A percentile compares a stretch with the other conserved stretches of the same genome.
These are phyloP conservation scores for Thalassia testudinum DNA, from an alignment of 116 monocot species.

Conservation along the genomic window DNA sequence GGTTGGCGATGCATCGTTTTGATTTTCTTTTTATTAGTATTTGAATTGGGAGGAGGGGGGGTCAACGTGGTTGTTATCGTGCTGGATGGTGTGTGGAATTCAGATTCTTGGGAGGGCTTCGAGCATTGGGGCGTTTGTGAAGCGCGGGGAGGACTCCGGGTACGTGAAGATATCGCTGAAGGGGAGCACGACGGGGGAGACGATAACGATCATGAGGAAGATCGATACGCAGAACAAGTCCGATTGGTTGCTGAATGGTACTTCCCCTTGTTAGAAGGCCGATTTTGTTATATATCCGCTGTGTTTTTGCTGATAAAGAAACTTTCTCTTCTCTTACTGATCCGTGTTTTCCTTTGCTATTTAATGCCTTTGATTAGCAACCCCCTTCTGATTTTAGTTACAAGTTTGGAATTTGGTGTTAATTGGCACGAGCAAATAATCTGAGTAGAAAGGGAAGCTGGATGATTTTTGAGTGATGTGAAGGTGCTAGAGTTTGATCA, in stretches of 20 bases:
- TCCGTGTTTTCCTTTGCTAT: background rate
- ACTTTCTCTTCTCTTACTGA: background rate
- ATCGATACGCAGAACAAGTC: constrained; percentile 76
- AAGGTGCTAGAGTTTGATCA: too few relatives aligned
- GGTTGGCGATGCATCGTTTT: constrained; percentile 12
- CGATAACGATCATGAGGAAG: constrained; percentile 48
- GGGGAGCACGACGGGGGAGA: constrained; percentile 29
- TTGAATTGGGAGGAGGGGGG: too few relatives aligned
- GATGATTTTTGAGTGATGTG: too few relatives aligned
- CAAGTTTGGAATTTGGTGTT: background rate
- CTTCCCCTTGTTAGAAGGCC: background rate
- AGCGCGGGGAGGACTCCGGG: constrained; percentile 75
- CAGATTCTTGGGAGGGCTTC: constrained; percentile 96
- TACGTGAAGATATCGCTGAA: constrained; percentile 56
- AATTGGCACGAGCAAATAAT: too few relatives aligned
- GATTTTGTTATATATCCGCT: background rate
- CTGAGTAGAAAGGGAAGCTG: too few relatives aligned
- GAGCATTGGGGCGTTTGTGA: constrained; percentile 86
- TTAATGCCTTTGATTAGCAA: background rate
- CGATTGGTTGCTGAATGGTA: constrained; percentile 88
- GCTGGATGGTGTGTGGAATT: too few relatives aligned
- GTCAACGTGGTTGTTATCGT: too few relatives aligned
- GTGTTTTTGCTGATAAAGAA: background rate
- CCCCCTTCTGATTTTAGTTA: background rate
- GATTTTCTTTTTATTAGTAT: too few relatives aligned